Conservation (phyloP, 352 stramenopile species). For the Globisporangium paddicum region DNA sequence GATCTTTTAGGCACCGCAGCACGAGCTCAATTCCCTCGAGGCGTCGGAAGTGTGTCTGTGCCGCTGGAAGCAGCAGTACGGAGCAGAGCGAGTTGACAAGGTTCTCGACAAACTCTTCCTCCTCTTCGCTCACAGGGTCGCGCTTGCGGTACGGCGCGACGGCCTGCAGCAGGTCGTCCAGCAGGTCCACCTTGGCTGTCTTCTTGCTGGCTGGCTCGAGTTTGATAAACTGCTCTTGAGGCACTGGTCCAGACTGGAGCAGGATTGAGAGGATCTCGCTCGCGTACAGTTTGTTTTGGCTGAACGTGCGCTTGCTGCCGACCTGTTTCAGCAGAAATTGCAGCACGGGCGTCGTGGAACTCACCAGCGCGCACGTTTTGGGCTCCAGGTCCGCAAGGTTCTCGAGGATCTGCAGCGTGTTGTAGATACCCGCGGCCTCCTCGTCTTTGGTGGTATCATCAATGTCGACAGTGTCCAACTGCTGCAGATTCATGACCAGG, state of each 20-base stretch:
- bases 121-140: conserved; percentile 65
- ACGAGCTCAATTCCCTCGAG: conserved; percentile 92
- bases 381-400: conserved; percentile 68
- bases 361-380: conserved; percentile 36
- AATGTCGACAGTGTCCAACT: conserved; percentile 24
- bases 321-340: conserved; percentile 57
- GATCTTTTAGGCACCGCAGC: conserved; percentile 89
- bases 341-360: conserved; percentile 42
- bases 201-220: conserved; percentile 10
- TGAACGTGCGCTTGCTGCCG: conserved; percentile 27
- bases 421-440: conserved; percentile 65
- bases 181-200: conserved; percentile 43
- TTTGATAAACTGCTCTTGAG: conserved; percentile 32
- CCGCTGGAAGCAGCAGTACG: conserved; percentile 45
- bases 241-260: conserved; percentile 46
- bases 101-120: conserved; percentile 94
- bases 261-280: conserved; percentile 86
- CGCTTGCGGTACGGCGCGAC: conserved; percentile 87
- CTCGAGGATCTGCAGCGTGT: conserved; percentile 79
- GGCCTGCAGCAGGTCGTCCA: conserved; percentile 90
- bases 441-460: conserved; percentile 54
- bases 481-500: conserved; percentile 41
- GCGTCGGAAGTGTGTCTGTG: conserved; percentile 50
- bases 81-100: conserved; percentile 87
- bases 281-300: conserved; percentile 79